Base-by-base conservation (phyloP, 768 basidiomycete species). In the Jaapia argillacea region DNA sequence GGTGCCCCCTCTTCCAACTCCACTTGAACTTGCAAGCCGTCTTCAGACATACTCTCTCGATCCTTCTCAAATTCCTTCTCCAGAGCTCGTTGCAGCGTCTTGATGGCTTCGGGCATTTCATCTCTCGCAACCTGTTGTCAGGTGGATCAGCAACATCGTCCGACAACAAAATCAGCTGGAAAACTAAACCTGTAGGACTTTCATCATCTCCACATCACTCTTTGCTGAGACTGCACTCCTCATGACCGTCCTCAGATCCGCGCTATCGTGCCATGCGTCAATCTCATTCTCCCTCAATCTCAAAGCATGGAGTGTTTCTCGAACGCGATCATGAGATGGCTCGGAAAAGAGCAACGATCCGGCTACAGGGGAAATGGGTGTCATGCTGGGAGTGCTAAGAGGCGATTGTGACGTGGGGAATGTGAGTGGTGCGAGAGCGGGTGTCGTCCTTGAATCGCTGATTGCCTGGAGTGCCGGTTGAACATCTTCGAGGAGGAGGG, bases 101-200 rank as follows among this genome's bases (percentile, higher is more conserved):
- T 85, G 57, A 87, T 77, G 10, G 84, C 84, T 58, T 89, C 86
- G 1, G 81, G 79, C 72, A 85, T 80, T 57, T 85, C 81, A 36
- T 75, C 73, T 37, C 76, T 64, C 25, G 69, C 69, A 36, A 81
- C 72, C n/a, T n/a, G n/a, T n/a, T n/a, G n/a, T n/a, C n/a, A n/a
- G n/a, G n/a, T n/a, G n/a, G n/a, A n/a, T n/a, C n/a, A n/a, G n/a
- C n/a, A n/a, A n/a, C n/a, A n/a, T n/a, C n/a, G n/a, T n/a, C n/a
- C n/a, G n/a, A n/a, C n/a, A n/a, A n/a, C n/a, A n/a, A n/a, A n/a
- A n/a, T n/a, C n/a, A n/a, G n/a, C n/a, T n/a, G n/a, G n/a, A n/a
- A n/a, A n/a, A n/a, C n/a, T n/a, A n/a, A n/a, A n/a, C n/a, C 49
- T 82, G 75, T 31, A 86, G 63, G 1, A 79, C 70, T 16, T 68